A percentile compares a stretch with the other conserved stretches of the same genome.
These are phyloP conservation scores for Leccinum imitatum DNA, from an alignment of 768 basidiomycete genomes.

Conservation along the genomic window DNA sequence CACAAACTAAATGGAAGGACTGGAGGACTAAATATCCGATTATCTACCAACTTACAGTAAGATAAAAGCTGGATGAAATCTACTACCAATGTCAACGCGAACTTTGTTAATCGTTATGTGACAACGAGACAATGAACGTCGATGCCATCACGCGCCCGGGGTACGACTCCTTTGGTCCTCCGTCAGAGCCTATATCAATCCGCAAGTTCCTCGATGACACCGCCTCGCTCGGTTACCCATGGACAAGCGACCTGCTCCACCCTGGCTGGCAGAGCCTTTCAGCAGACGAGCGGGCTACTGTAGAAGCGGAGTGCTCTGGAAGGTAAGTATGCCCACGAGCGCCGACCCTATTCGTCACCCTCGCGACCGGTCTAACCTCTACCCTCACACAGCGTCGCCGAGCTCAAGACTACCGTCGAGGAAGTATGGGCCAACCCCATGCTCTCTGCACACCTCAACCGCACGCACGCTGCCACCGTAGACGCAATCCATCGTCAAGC, in stretches of 20 bases:
- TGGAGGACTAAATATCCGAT: background rate
- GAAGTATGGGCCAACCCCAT: slow-evolving; percentile 54
- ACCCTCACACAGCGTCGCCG: slow-evolving; percentile 46
- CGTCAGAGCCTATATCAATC: slow-evolving; percentile 55
- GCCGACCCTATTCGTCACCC: background rate
- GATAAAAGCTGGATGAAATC: too few relatives aligned
- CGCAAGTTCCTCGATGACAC: slow-evolving; percentile 43
- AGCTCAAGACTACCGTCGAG: slow-evolving; percentile 45
- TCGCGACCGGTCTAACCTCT: background rate
- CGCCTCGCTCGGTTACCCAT: slow-evolving; percentile 11
- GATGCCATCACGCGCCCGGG: slow-evolving; percentile 26
- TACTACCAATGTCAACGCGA: too few relatives aligned
- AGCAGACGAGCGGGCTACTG: slow-evolving; percentile 27
- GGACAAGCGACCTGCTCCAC: slow-evolving; percentile 11
- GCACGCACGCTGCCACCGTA: slow-evolving; percentile 50
- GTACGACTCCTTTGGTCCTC: slow-evolving; percentile 61
- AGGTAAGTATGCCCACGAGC: slow-evolving; percentile 33
- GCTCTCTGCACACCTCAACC: slow-evolving; percentile 55
- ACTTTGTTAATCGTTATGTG: background rate
- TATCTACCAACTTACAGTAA: too few relatives aligned
- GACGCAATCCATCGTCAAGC: slow-evolving; percentile 36
- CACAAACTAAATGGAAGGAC: slow-evolving; percentile 20
- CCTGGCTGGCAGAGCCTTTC: slow-evolving; percentile 25
- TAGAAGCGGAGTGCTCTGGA: slow-evolving; percentile 41
- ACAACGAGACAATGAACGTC: slow-evolving; percentile 13